These are phyloP conservation scores for Fusarium sp. DNA, from an alignment of 2,329 filamentous ascomycete genomes.

Conservation along the genomic window DNA sequence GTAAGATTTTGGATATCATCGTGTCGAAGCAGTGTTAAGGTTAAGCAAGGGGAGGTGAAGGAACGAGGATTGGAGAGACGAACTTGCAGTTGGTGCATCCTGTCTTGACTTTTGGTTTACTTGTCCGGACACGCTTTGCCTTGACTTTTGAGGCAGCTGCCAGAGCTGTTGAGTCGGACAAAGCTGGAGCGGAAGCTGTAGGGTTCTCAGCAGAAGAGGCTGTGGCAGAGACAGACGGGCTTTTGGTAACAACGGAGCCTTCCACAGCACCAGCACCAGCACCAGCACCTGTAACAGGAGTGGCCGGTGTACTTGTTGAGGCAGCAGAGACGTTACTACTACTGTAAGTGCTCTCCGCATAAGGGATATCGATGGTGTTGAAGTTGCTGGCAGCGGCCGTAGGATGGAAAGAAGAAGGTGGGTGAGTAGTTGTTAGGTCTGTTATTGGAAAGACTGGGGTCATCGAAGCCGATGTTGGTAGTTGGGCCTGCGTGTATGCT, in stretches of 20 bases:
- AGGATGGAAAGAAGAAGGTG: constrained; percentile 18
- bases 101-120: constrained; percentile 74
- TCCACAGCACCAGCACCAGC: constrained; percentile 12
- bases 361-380: constrained; percentile 26
- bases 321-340: constrained; percentile 39
- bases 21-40: constrained; percentile 19
- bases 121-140: constrained; percentile 63
- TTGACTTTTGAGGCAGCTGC: constrained; percentile 25
- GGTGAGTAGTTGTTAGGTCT: constrained; percentile 14
- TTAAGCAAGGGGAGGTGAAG: background rate
- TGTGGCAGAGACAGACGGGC: constrained; percentile 17
- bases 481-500: background rate
- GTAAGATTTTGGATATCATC: constrained; percentile 38
- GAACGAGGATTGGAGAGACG: constrained; percentile 50
- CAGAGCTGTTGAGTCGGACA: constrained; percentile 14
- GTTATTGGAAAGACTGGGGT: constrained; percentile 19
- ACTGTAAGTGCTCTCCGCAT: constrained; percentile 34
- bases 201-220: constrained; percentile 5
- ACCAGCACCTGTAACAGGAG: constrained; percentile 23
- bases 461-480: constrained; percentile 1
- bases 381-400: constrained; percentile 10
- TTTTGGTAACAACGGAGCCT: constrained; percentile 10
- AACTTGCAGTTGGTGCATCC: constrained; percentile 78
- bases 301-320: constrained; percentile 36
- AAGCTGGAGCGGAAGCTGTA: constrained; percentile 10